Evolutionary conservation across 192 early-diverging fungal species (phyloP).

Genomic region (Dissophora ornata): DNA sequence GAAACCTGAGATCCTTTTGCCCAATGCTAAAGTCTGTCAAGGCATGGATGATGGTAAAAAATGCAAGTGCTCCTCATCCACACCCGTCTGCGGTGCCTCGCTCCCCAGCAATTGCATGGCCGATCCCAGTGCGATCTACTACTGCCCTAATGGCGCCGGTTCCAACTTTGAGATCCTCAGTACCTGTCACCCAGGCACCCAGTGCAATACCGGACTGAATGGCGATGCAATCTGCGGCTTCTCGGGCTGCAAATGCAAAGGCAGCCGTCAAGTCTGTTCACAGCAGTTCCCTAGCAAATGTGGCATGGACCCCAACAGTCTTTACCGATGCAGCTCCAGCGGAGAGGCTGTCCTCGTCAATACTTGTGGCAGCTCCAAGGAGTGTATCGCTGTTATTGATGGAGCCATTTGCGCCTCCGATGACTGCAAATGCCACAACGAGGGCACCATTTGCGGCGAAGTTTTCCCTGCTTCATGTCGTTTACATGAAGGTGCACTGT

Average conservation of each 20-base stretch:
- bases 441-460: slow-evolving; percentile 18
- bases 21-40: background rate
- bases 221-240: slow-evolving; percentile 7
- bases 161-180: slow-evolving; percentile 4
- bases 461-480: slow-evolving; percentile 2
- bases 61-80: too few species aligned
- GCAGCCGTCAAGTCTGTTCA: slow-evolving; percentile 6
- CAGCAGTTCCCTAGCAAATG: slow-evolving; percentile 10
- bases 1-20: background rate
- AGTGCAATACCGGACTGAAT: background rate
- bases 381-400: slow-evolving; percentile 13
- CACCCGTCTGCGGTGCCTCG: slow-evolving; percentile 2
- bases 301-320: background rate
- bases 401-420: slow-evolving; percentile 10
- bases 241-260: slow-evolving; percentile 3
- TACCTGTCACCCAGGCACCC: slow-evolving; percentile 3
- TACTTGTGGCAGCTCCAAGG: background rate
- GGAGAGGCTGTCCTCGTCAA: background rate
- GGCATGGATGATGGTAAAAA: too few species aligned
- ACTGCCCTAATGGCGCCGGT: background rate
- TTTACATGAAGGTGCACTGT: background rate
- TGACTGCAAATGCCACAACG: slow-evolving; percentile 9
- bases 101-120: background rate
- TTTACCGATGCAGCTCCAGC: slow-evolving; percentile 1
- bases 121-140: background rate